Percentiles rank a stretch among this genome's conserved stretches.
phyloP scores from a whole-genome alignment of 495 filamentous ascomycete genomes.

The Aspergillus cavernicola region DNA sequence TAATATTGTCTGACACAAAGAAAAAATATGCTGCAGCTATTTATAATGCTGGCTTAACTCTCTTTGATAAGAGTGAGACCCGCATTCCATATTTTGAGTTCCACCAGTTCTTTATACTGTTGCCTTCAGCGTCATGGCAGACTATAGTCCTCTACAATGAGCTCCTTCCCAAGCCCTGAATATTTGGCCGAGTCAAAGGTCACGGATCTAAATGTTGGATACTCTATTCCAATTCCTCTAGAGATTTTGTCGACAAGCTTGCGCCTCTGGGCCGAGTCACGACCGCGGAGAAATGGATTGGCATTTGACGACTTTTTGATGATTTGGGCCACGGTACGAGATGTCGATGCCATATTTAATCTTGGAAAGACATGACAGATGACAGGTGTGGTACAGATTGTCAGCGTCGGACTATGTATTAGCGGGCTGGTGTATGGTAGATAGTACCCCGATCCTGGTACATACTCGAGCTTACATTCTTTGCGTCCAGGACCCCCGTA shows the following conservation, averaged over 20 bases:
- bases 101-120: background rate
- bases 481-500: slow-evolving; percentile 16
- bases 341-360: no score
- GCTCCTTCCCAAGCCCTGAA: background rate
- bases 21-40: no score
- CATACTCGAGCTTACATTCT: background rate
- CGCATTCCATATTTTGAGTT: background rate
- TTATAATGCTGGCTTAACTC: no score
- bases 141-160: no score
- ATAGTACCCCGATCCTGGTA: no score
- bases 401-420: slow-evolving; percentile 9
- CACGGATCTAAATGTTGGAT: slow-evolving; percentile 11
- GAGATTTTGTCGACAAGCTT: slow-evolving; percentile 16
- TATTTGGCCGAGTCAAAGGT: slow-evolving; percentile 11
- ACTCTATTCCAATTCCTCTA: slow-evolving; percentile 20
- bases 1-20: background rate
- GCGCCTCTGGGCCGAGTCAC: slow-evolving; percentile 16
- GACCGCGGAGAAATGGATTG: slow-evolving; percentile 8
- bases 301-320: slow-evolving; percentile 18
- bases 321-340: slow-evolving; percentile 10
- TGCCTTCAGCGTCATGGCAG: background rate
- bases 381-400: no score
- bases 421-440: slow-evolving; percentile 18
- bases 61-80: background rate
- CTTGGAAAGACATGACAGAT: background rate